A percentile compares a stretch with the other conserved stretches of the same genome.
Evolutionary conservation across 805 yeast species (phyloP).

Genomic region (Nakazawaea anatomiae): DNA sequence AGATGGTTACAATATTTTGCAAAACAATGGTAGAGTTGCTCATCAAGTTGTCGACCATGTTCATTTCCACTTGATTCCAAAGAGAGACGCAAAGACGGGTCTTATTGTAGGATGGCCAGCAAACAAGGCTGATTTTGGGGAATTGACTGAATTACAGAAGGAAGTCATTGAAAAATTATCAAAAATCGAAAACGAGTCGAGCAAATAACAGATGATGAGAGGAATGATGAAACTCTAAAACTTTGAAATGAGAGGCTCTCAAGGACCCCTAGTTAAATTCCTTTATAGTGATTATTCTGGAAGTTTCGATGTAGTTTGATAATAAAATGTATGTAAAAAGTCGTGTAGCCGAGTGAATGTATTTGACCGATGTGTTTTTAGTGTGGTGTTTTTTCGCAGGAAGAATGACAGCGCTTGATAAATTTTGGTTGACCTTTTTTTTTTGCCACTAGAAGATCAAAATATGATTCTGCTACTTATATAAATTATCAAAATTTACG

Average conservation of each 20-base stretch:
- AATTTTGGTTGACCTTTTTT: neutral
- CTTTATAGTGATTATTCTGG: neutral
- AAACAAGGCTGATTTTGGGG: slow-evolving; percentile 66
- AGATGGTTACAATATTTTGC: slow-evolving; percentile 80
- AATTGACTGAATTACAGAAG: slow-evolving; percentile 62
- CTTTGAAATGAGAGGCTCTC: no score
- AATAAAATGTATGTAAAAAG: neutral
- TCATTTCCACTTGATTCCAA: slow-evolving; percentile 95
- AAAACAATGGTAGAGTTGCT: slow-evolving; percentile 92
- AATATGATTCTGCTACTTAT: no score
- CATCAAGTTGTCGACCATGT: slow-evolving; percentile 96
- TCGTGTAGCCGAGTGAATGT: neutral
- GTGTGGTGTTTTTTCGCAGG: no score
- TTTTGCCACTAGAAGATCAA: neutral
- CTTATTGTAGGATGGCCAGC: slow-evolving; percentile 95
- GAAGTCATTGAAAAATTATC: slow-evolving; percentile 41
- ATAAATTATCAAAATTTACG: no score
- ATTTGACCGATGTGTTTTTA: neutral
- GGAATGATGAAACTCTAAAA: no score
- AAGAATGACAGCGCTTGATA: neutral
- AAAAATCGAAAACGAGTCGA: neutral
- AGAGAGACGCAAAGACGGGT: slow-evolving; percentile 67
- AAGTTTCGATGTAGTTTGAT: neutral
- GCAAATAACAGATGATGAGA: no score
- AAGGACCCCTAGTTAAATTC: no score